A percentile compares a stretch with the other conserved stretches of the same genome.
phyloP scores from a whole-genome alignment of 2,329 filamentous ascomycete species.

The Cladorrhinum sp. region DNA sequence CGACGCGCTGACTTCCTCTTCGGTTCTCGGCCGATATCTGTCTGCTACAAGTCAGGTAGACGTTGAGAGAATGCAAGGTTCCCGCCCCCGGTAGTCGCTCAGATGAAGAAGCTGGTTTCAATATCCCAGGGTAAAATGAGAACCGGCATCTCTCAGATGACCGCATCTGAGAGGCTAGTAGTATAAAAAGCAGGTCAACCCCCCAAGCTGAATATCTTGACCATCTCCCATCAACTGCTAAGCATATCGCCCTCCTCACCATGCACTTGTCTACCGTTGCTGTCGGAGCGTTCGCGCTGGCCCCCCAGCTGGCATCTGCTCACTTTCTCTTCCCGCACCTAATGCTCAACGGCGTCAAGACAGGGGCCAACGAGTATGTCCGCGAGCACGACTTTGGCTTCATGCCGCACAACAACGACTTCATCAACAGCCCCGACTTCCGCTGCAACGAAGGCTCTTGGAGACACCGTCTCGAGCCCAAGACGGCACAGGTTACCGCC shows the following conservation, averaged over 20 bases:
- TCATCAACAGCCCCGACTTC: slow-evolving; percentile 29
- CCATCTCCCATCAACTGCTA: no score
- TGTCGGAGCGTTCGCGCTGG: slow-evolving; percentile 8
- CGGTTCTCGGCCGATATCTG: no score
- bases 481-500: slow-evolving; percentile 25
- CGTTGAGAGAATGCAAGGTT: no score
- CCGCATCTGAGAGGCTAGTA: no score
- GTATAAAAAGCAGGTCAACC: no score
- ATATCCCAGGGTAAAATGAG: no score
- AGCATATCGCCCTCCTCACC: not conserved
- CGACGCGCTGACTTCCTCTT: no score
- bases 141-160: no score
- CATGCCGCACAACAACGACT: slow-evolving; percentile 28
- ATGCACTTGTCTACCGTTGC: slow-evolving; percentile 9
- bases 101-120: no score
- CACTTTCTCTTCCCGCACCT: slow-evolving; percentile 33
- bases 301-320: slow-evolving; percentile 26
- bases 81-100: no score
- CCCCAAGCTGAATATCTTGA: no score
- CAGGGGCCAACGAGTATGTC: slow-evolving; percentile 25
- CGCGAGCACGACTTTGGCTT: slow-evolving; percentile 25
- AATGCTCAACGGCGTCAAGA: slow-evolving; percentile 25
- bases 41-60: no score
- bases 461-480: slow-evolving; percentile 23
- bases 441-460: slow-evolving; percentile 33